Conservation (phyloP, 441 rosid species). For the Capsella rubella region DNA sequence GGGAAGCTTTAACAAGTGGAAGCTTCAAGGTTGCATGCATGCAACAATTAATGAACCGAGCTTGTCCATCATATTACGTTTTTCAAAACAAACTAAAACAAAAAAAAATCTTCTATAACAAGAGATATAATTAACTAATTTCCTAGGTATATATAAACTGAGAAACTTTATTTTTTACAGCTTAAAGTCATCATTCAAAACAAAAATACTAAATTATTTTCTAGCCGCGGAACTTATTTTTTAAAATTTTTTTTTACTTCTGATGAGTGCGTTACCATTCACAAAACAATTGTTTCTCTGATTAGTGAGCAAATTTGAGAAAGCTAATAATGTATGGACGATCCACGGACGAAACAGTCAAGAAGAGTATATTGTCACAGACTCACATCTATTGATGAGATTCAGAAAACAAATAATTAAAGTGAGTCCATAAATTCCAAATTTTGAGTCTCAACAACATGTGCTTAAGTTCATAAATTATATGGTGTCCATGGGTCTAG, state of each 20-base stretch:
- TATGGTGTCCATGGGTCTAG: conserved; percentile 37
- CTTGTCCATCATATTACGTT: background rate
- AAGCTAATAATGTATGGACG: conserved; percentile 9
- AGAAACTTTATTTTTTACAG: too few species aligned
- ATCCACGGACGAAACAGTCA: conserved; percentile 18
- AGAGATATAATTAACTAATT: too few species aligned
- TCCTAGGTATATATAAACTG: too few species aligned
- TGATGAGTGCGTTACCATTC: too few species aligned
- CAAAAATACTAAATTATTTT: too few species aligned
- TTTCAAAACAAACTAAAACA: too few species aligned
- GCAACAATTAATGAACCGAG: background rate
- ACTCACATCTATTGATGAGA: background rate
- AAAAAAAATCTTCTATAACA: too few species aligned
- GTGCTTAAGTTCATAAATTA: conserved; percentile 21
- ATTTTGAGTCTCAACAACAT: conserved; percentile 20
- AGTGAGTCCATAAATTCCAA: conserved; percentile 3
- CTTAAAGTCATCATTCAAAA: too few species aligned
- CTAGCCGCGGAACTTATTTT: too few species aligned
- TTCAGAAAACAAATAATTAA: conserved; percentile 10
- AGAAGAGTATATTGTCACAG: conserved; percentile 9
- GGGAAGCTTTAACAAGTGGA: background rate
- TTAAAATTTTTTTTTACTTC: too few species aligned
- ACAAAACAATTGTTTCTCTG: too few species aligned
- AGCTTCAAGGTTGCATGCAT: conserved; percentile 1
- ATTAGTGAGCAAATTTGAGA: too few species aligned